Conservation (phyloP, 2,329 filamentous ascomycete genomes). For the Phyllosticta ampelicida region DNA sequence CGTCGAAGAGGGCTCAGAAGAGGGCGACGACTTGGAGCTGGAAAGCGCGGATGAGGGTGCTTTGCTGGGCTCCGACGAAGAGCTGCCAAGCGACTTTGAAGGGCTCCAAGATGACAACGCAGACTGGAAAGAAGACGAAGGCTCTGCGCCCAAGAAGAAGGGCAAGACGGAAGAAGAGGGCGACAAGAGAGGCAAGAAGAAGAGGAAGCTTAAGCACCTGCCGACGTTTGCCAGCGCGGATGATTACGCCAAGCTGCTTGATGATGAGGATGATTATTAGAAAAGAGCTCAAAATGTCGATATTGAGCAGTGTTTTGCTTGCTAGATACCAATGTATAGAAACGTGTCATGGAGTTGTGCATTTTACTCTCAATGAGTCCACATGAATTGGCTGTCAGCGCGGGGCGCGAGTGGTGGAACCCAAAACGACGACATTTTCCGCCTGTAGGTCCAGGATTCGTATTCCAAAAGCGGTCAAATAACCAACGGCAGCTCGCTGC, state of each 20-base stretch:
- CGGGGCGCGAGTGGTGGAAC: background rate
- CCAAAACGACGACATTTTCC: background rate
- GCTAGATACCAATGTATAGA: background rate
- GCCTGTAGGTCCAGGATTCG: background rate
- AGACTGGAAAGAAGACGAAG: constrained; percentile 35
- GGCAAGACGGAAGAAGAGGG: constrained; percentile 25
- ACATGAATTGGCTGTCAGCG: background rate
- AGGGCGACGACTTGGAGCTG: constrained; percentile 31
- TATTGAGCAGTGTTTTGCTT: background rate
- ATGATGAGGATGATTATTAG: constrained; percentile 45
- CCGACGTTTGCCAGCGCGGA: constrained; percentile 90
- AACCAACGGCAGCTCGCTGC: background rate
- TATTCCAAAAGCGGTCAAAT: background rate
- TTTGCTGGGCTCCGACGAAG: constrained; percentile 46
- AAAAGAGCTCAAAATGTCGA: background rate
- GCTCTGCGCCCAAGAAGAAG: constrained; percentile 23
- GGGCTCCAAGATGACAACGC: constrained; percentile 29
- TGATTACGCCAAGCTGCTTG: constrained; percentile 82
- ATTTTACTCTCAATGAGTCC: too few species aligned
- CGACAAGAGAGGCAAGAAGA: constrained; percentile 45
- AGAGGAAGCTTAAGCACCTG: constrained; percentile 75
- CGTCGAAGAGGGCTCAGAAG: constrained; percentile 24
- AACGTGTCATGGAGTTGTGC: background rate
- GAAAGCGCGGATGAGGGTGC: constrained; percentile 45
- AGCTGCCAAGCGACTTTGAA: constrained; percentile 41